Evolutionary conservation across 768 basidiomycete species (phyloP).

Genomic region (Ramaria rubella): DNA sequence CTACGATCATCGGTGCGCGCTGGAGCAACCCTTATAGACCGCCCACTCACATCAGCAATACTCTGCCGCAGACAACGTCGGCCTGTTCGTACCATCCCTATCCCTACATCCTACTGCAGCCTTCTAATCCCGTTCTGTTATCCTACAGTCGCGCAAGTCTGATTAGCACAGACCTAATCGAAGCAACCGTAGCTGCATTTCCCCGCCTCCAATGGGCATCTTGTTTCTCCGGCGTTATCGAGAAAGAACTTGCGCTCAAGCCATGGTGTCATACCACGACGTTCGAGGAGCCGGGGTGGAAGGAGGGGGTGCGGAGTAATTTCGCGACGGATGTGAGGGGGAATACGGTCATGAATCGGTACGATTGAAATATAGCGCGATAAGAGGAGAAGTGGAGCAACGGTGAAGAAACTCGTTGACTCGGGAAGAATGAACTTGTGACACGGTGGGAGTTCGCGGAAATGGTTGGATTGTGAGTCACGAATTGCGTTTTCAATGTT

Average conservation of each 20-base stretch:
- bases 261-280: constrained; percentile 46
- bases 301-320: constrained; percentile 35
- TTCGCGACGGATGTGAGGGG: constrained; percentile 42
- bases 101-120: neutral
- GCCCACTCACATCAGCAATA: constrained; percentile 1
- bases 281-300: constrained; percentile 42
- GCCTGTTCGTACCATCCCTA: constrained; percentile 28
- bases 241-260: constrained; percentile 39
- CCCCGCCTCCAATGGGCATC: constrained; percentile 42
- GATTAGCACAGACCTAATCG: constrained; percentile 35
- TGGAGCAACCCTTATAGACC: neutral
- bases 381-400: too few relatives aligned
- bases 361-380: constrained; percentile 26
- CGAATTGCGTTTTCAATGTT: too few relatives aligned
- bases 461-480: too few relatives aligned
- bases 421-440: too few relatives aligned
- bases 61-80: constrained; percentile 36
- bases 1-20: constrained; percentile 39
- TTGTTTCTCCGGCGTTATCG: constrained; percentile 37
- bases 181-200: constrained; percentile 34
- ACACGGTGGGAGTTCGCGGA: too few relatives aligned
- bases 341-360: constrained; percentile 37
- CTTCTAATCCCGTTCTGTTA: neutral
- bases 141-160: constrained; percentile 36
- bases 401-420: too few relatives aligned